phyloP scores from a whole-genome alignment of 768 basidiomycete genomes.

The Hygrophorus pudorinus region DNA sequence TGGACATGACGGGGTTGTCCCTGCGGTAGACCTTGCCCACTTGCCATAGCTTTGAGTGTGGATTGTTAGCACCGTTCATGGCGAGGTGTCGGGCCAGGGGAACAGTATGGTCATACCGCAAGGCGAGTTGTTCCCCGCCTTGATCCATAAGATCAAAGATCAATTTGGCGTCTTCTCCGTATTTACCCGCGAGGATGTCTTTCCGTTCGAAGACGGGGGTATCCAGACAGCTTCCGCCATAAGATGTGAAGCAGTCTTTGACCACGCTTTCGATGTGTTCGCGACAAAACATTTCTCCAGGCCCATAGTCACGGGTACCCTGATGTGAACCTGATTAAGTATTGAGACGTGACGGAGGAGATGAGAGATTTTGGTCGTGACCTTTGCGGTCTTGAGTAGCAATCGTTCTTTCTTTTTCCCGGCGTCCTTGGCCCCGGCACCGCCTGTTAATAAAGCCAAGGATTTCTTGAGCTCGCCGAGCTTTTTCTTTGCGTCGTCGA shows the following conservation, averaged over 20 bases:
- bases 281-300: constrained; percentile 86
- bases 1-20: constrained; percentile 95
- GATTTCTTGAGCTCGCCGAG: constrained; percentile 60
- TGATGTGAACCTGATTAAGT: constrained; percentile 19
- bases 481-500: constrained; percentile 60
- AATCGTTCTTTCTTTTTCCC: constrained; percentile 61
- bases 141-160: constrained; percentile 98
- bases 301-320: constrained; percentile 94
- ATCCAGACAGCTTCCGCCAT: constrained; percentile 87
- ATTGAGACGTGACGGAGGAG: constrained; percentile 4
- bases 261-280: constrained; percentile 84
- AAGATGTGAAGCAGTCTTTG: constrained; percentile 78
- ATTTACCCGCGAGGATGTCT: constrained; percentile 92
- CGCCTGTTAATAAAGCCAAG: constrained; percentile 29
- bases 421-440: constrained; percentile 31
- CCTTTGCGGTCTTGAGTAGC: constrained; percentile 91
- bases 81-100: constrained; percentile 93
- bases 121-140: constrained; percentile 89
- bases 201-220: constrained; percentile 98
- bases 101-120: constrained; percentile 95
- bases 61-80: constrained; percentile 78
- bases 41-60: constrained; percentile 86
- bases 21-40: constrained; percentile 98
- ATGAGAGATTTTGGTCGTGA: constrained; percentile 21
- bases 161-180: constrained; percentile 94